A percentile compares a stretch with the other conserved stretches of the same genome.
These are phyloP conservation scores for Coniferiporia weirii DNA, from an alignment of 1,284 basidiomycete genomes.

Conservation along the genomic window DNA sequence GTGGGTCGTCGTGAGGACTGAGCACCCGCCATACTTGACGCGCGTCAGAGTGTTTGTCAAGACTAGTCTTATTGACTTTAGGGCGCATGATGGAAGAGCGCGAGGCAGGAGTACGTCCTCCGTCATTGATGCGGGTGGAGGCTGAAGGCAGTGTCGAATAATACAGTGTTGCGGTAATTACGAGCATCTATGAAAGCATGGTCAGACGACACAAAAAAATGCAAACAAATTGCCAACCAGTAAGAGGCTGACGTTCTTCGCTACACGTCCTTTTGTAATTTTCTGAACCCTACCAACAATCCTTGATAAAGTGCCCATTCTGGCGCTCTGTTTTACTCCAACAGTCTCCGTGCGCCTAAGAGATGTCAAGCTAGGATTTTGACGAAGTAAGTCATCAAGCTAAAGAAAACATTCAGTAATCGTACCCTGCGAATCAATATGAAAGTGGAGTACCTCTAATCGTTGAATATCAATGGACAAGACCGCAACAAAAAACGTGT, in stretches of 20 bases:
- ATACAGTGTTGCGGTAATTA: conserved; percentile 68
- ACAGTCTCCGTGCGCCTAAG: conserved; percentile 25
- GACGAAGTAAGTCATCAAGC: conserved; percentile 74
- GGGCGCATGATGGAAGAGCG: conserved; percentile 33
- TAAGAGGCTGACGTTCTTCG: conserved; percentile 76
- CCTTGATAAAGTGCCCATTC: background rate
- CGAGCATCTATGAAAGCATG: conserved; percentile 49
- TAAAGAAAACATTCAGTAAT: conserved; percentile 27
- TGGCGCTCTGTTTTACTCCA: background rate
- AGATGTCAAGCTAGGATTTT: conserved; percentile 50
- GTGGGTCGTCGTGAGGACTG: conserved; percentile 64
- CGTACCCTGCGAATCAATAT: background rate
- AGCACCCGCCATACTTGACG: conserved; percentile 75
- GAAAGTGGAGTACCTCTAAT: conserved; percentile 54
- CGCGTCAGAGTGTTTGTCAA: conserved; percentile 40
- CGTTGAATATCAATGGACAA: conserved; percentile 88
- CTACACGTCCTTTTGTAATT: conserved; percentile 51
- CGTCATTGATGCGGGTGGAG: conserved; percentile 33
- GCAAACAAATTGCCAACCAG: conserved; percentile 44
- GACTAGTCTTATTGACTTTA: conserved; percentile 26
- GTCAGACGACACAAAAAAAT: conserved; percentile 2
- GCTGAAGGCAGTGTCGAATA: conserved; percentile 55
- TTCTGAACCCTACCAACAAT: background rate
- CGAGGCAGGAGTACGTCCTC: conserved; percentile 18
- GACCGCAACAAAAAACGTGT: conserved; percentile 89